These are phyloP conservation scores for Oemleria cerasiformis DNA, from an alignment of 306 rosid species.

Conservation along the genomic window DNA sequence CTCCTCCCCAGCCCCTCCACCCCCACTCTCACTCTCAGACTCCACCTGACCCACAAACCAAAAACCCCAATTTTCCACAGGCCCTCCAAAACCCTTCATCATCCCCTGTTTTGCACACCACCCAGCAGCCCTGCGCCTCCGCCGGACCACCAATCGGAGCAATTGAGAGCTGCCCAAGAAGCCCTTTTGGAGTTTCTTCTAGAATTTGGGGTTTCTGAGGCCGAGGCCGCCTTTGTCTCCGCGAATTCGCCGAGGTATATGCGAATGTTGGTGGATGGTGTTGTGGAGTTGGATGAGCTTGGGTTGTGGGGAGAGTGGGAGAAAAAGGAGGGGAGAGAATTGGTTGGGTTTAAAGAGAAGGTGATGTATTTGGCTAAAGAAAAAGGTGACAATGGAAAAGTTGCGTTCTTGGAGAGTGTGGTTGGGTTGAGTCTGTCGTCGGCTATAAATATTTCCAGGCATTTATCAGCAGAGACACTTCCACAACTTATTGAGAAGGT, in stretches of 20 bases:
- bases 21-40: conserved; percentile 3
- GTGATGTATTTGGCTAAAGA: conserved; percentile 46
- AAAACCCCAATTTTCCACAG: conserved; percentile 2
- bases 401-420: conserved; percentile 70
- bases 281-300: conserved; percentile 67
- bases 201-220: conserved; percentile 50
- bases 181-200: conserved; percentile 52
- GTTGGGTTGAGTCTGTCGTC: conserved; percentile 68
- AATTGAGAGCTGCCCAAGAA: conserved; percentile 36
- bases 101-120: conserved; percentile 21
- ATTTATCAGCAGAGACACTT: conserved; percentile 56
- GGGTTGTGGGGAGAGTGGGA: conserved; percentile 36
- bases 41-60: conserved; percentile 8
- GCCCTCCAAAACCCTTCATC: conserved; percentile 15
- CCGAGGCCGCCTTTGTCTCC: conserved; percentile 46
- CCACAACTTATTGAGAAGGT: conserved; percentile 60
- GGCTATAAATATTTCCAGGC: conserved; percentile 72
- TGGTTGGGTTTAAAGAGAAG: conserved; percentile 51
- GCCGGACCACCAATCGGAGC: conserved; percentile 19
- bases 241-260: conserved; percentile 53
- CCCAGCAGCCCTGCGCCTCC: conserved; percentile 12
- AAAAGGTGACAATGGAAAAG: conserved; percentile 77
- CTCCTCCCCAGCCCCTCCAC: conserved; percentile 2
- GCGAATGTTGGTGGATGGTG: conserved; percentile 66
- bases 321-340: background rate